Evolutionary conservation across 495 filamentous ascomycete genomes (phyloP), one percentile per base, ranked within the genome.

Genomic region (Xylaria telfairii): DNA sequence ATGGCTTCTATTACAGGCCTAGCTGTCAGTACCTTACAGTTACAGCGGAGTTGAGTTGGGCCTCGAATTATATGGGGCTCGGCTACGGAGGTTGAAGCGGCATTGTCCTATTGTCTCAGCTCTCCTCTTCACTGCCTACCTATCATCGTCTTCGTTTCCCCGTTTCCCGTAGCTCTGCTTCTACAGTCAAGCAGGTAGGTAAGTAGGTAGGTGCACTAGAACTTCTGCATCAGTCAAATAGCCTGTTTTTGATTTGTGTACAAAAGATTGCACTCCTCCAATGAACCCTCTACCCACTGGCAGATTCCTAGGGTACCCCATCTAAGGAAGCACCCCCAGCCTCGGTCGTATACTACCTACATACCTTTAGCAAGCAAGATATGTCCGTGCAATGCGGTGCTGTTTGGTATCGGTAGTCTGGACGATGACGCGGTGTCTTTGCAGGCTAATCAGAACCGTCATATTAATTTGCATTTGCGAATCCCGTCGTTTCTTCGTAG

Each of bases 361-460:
- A 26, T 24, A 15, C 28, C 62, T n/a, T n/a, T 51, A 15, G 17
- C 30, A 37, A 32, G 62, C 30, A 51, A 21, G 63, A 47, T 66
- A 39, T 8, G 47, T 19, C 9, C 30, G 47, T 12, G 47, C 64
- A 41, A 41, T 54, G 64, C 24, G 44, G 51, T 44, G 30, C 60
- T 65, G 62, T 30, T 63, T 9, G 39, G 39, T 63, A 32, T 41
- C 60, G 44, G 44, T 44, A 12, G 37, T 37, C 64, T 42, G 4
- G 42, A 54, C n/a, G 44, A 42, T 66, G 64, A 42, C 34, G 53
- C 41, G 47, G 24, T 47, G 32, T 15, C 30, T 39, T n/a, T 56
- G 65, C 28, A 54, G 65, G 65, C 51, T 68, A 68, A 68, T 68
- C 53, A 44, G 53, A 57, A 60, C 5, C 32, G 24, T 13, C 53